These are phyloP conservation scores for Penicillium concentricum DNA, from an alignment of 2,329 filamentous ascomycete genomes.

Conservation along the genomic window DNA sequence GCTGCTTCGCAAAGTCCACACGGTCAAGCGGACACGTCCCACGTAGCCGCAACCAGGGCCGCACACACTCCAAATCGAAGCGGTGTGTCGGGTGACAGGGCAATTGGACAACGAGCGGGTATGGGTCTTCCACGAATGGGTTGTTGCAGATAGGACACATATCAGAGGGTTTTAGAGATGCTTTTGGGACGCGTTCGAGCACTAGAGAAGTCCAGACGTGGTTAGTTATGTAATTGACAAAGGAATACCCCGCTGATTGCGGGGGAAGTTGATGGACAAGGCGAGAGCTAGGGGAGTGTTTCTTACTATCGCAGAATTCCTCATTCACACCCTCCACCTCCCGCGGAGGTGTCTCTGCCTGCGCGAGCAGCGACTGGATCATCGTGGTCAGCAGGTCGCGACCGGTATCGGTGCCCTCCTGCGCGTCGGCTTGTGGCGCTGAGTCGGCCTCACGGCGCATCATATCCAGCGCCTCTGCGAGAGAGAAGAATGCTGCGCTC, in stretches of 20 bases:
- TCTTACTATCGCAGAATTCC: constrained; percentile 55
- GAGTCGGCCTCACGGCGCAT: constrained; percentile 51
- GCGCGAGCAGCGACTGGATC: constrained; percentile 55
- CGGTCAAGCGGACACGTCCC: constrained; percentile 64
- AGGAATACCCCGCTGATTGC: background rate
- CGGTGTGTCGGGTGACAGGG: constrained; percentile 62
- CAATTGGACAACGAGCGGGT: constrained; percentile 63
- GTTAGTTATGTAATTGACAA: background rate
- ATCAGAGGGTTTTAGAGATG: constrained; percentile 53
- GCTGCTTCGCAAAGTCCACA: constrained; percentile 57
- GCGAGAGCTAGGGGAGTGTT: background rate
- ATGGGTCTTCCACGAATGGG: constrained; percentile 60
- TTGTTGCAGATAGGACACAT: constrained; percentile 62
- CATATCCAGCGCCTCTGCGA: constrained; percentile 60
- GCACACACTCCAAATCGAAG: constrained; percentile 65
- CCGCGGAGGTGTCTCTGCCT: constrained; percentile 58
- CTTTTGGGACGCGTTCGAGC: constrained; percentile 59
- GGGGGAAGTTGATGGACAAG: background rate
- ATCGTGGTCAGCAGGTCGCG: constrained; percentile 53
- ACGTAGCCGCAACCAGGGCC: constrained; percentile 63
- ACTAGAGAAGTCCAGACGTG: constrained; percentile 31
- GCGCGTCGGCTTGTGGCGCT: constrained; percentile 41
- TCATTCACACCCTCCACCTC: constrained; percentile 63
- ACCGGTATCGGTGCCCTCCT: constrained; percentile 26
- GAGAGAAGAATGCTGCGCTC: constrained; percentile 57